Evolutionary conservation across 2,329 filamentous ascomycete species (phyloP).

Genomic region (Mycosphaerella sp.): DNA sequence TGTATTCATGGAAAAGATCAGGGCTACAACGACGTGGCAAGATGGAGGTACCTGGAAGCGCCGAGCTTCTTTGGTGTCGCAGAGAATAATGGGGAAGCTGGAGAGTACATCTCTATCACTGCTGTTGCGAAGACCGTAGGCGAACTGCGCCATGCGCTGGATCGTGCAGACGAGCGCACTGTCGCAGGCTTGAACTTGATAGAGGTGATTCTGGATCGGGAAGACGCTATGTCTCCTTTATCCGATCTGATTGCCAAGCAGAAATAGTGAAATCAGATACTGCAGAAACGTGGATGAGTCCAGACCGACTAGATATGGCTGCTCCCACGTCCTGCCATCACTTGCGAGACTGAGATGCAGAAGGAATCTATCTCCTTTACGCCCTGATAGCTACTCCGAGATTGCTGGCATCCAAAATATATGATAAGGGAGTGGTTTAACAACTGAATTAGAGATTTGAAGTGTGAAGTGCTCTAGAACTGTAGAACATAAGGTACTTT

Average conservation of each 20-base stretch:
- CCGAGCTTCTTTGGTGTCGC: slow-evolving; percentile 14
- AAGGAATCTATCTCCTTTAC: too few relatives aligned
- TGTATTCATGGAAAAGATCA: slow-evolving; percentile 41
- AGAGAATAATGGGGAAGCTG: neutral
- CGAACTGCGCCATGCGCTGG: slow-evolving; percentile 6
- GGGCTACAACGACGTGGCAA: slow-evolving; percentile 17
- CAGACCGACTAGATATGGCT: too few relatives aligned
- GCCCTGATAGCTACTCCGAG: too few relatives aligned
- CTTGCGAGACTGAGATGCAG: too few relatives aligned
- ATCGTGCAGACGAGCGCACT: slow-evolving; percentile 4
- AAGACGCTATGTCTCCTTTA: slow-evolving; percentile 10
- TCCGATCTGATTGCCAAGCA: slow-evolving; percentile 12
- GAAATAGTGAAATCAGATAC: neutral
- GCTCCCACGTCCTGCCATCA: too few relatives aligned
- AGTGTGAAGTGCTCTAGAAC: too few relatives aligned
- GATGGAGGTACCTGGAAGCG: slow-evolving; percentile 12
- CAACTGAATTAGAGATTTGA: too few relatives aligned
- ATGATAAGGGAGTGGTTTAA: too few relatives aligned
- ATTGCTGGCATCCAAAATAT: too few relatives aligned
- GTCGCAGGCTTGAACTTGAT: slow-evolving; percentile 9
- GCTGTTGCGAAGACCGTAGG: slow-evolving; percentile 4
- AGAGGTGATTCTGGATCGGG: slow-evolving; percentile 12
- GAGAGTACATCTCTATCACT: slow-evolving; percentile 5
- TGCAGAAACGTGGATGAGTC: too few relatives aligned
- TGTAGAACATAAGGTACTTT: too few relatives aligned